These are phyloP conservation scores for Cryptosporidium sp. DNA, from an alignment of 169 alveolate species.

Conservation along the genomic window DNA sequence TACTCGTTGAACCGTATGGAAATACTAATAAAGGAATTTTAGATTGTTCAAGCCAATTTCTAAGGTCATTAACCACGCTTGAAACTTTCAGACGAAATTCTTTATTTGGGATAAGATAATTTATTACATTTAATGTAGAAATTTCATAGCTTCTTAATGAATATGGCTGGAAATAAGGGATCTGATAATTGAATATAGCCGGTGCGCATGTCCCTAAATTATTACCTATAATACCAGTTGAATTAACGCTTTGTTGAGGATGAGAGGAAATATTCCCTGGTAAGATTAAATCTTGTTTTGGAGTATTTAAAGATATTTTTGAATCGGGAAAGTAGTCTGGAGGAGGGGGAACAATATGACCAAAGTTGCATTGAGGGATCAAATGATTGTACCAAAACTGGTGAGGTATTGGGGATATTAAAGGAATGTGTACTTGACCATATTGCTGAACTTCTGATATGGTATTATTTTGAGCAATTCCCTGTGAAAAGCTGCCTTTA, in stretches of 20 bases:
- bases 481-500: constrained; percentile 2
- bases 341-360: constrained; percentile 52
- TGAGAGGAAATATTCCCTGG: neutral
- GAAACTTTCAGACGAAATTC: constrained; percentile 23
- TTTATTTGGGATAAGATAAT: constrained; percentile 57
- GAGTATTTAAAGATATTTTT: neutral
- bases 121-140: constrained; percentile 40
- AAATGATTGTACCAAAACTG: constrained; percentile 36
- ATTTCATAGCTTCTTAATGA: constrained; percentile 62
- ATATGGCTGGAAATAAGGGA: constrained; percentile 51
- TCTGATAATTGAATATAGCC: neutral
- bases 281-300: constrained; percentile 1
- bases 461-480: neutral
- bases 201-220: neutral
- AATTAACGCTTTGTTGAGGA: neutral
- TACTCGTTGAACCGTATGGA: constrained; percentile 74
- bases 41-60: constrained; percentile 39
- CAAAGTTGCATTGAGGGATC: constrained; percentile 3
- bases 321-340: constrained; percentile 34
- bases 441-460: constrained; percentile 9
- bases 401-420: constrained; percentile 7
- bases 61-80: constrained; percentile 37
- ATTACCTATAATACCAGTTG: neutral
- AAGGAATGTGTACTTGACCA: constrained; percentile 39
- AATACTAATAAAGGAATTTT: constrained; percentile 57